phyloP scores from a whole-genome alignment of 371 early-diverging fungal genomes.

The Conidiobolus coronatus region DNA sequence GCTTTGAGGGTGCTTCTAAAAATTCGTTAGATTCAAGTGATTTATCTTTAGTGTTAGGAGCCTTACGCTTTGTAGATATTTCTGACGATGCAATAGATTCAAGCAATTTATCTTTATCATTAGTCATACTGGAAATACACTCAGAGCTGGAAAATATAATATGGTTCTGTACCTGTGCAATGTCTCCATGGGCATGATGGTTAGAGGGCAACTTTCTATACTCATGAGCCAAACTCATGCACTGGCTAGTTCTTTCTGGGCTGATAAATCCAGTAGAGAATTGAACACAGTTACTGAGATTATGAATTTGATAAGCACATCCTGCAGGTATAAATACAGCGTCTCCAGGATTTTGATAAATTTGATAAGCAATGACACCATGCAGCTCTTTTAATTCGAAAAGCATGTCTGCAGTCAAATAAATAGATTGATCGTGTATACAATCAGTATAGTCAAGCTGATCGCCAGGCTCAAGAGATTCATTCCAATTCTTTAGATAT shows the following conservation, averaged over 20 bases:
- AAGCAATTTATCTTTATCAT: too few species aligned
- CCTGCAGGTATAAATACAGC: conserved; percentile 58
- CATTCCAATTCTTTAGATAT: too few species aligned
- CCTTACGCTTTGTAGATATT: too few species aligned
- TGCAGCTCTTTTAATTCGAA: conserved; percentile 11
- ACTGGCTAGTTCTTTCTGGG: conserved; percentile 19
- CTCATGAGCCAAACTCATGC: conserved; percentile 1
- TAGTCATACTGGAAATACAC: too few species aligned
- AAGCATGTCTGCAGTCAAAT: conserved; percentile 20
- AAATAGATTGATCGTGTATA: conserved; percentile 33
- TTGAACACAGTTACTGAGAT: conserved; percentile 31
- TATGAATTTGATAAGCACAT: conserved; percentile 46
- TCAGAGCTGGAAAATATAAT: too few species aligned
- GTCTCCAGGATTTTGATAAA: conserved; percentile 38
- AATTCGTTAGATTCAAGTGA: too few species aligned
- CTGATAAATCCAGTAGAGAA: conserved; percentile 44
- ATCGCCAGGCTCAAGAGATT: too few species aligned
- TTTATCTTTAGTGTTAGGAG: too few species aligned
- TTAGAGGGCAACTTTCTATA: not conserved
- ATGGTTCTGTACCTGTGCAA: conserved; percentile 1
- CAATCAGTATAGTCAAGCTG: conserved; percentile 18
- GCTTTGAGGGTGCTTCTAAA: too few species aligned
- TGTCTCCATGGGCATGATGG: conserved; percentile 3
- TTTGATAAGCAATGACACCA: conserved; percentile 20
- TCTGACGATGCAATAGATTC: too few species aligned